Evolutionary conservation across 2,329 filamentous ascomycete genomes (phyloP).

Genomic region (Aspergillus vadensis): DNA sequence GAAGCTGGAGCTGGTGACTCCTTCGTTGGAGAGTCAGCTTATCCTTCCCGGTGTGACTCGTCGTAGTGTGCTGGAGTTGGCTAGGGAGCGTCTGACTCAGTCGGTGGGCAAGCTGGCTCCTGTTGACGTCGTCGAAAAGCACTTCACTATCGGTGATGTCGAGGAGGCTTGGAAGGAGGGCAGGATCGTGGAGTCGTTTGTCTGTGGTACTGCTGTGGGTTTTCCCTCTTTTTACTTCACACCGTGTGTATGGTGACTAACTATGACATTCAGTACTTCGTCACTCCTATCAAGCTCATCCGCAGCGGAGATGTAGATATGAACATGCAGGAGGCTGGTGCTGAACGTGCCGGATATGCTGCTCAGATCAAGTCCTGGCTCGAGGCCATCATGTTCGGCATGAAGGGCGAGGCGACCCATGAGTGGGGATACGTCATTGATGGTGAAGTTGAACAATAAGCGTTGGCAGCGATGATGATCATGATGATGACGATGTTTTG

Average conservation of each 20-base stretch:
- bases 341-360: conserved; percentile 36
- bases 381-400: conserved; percentile 73
- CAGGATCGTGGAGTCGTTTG: conserved; percentile 80
- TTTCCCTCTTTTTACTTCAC: background rate
- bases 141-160: conserved; percentile 80
- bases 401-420: conserved; percentile 66
- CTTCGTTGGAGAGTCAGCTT: conserved; percentile 76
- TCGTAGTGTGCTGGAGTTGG: conserved; percentile 74
- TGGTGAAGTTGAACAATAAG: conserved; percentile 52
- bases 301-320: conserved; percentile 68
- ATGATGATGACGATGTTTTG: background rate
- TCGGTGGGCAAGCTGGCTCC: conserved; percentile 58
- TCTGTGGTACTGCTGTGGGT: conserved; percentile 80
- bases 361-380: conserved; percentile 65
- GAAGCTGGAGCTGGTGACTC: conserved; percentile 73
- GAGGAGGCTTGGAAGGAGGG: conserved; percentile 72
- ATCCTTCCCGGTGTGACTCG: conserved; percentile 90
- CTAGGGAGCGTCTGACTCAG: conserved; percentile 60
- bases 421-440: conserved; percentile 69
- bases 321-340: conserved; percentile 46
- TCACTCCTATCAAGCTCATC: conserved; percentile 68
- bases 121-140: conserved; percentile 80
- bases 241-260: conserved; percentile 4
- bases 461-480: background rate
- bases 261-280: conserved; percentile 61